Evolutionary conservation across 1,284 basidiomycete genomes (phyloP), one percentile per base, ranked within the genome.

Genomic region (Ustilago trichophora): DNA sequence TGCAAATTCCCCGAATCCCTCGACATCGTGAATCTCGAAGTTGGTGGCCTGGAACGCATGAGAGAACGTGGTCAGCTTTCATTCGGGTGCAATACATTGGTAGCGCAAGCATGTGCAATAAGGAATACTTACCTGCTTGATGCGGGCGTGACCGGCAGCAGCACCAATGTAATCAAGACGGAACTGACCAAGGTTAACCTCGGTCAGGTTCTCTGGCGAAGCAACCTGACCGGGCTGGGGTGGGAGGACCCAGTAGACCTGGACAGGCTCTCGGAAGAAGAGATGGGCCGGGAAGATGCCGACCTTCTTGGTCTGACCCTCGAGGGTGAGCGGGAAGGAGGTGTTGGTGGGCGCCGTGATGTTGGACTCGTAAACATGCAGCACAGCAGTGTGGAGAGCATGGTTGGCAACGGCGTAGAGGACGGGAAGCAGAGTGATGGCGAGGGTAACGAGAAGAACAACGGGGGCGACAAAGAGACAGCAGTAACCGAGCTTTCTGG

Each of bases 231-330:
- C 67, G 10, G 43, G 43, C 16, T 65, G 44, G 4, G 77, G 76
- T 2, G 80, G 77, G 1, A 77, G 65, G 32, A 72, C 77, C 82
- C 82, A 83, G 51, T 67, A 75, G 32, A 82, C 77, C 38, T 76
- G 50, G 13, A 82, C 75, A 9, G 82, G 82, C 33, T 77, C 67
- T 6, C 78, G 67, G 54, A 83, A 83, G 62, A 71, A 76, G 27
- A 82, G 50, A 26, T 78, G 75, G 27, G 82, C 82, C 7, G 82
- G 82, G 72, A 83, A 83, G 34, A 83, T 77, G 49, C 82, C 82
- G 41, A 76, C 73, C 62, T 83, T 82, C 58, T 73, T 76, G 35
- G 73, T 74, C 44, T 78, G 77, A 54, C 81, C 82, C 33, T 78
- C 67, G 46, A 83, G 71, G 6, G 79, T 74, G 42, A 82, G 66